Conservation (phyloP, 805 yeast genomes). For the Wickerhamiella domercqiae region DNA sequence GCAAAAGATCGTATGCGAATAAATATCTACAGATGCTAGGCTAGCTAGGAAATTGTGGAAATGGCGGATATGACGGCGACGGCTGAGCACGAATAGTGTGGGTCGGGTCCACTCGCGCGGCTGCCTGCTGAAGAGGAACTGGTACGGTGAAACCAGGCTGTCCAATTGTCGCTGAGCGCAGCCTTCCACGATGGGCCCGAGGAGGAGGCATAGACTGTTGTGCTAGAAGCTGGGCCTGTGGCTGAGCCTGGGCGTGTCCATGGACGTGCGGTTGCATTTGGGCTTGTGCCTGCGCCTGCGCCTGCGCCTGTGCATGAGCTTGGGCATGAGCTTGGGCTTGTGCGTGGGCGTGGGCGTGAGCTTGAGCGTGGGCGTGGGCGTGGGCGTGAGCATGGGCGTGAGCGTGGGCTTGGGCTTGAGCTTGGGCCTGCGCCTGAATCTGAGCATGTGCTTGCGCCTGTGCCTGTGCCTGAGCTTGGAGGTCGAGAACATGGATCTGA, state of each 20-base stretch:
- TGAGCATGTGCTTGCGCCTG: constrained; percentile 14
- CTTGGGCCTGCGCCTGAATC: constrained; percentile 12
- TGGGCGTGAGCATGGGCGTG: constrained; percentile 16
- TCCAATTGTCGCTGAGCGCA: constrained; percentile 28
- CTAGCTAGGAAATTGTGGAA: neutral
- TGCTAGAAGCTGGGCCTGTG: constrained; percentile 7
- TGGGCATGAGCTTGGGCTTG: constrained; percentile 13
- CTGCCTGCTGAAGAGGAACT: constrained; percentile 27
- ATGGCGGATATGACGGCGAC: constrained; percentile 29
- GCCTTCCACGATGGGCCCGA: constrained; percentile 4
- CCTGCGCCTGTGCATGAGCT: constrained; percentile 11
- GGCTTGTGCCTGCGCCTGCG: constrained; percentile 13
- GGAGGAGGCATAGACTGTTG: constrained; percentile 1
- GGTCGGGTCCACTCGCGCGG: constrained; percentile 27
- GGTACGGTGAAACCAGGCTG: constrained; percentile 26
- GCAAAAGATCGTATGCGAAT: too few relatives aligned
- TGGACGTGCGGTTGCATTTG: constrained; percentile 14
- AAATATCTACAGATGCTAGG: neutral
- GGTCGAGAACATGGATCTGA: constrained; percentile 13
- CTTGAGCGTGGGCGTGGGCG: constrained; percentile 12
- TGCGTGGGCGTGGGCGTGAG: constrained; percentile 10
- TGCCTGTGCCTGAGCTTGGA: constrained; percentile 12
- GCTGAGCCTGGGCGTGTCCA: constrained; percentile 8
- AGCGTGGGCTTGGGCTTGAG: constrained; percentile 9
- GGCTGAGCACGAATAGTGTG: constrained; percentile 27